Evolutionary conservation across 2,329 filamentous ascomycete genomes (phyloP).

Genomic region (Colletotrichum orbiculare): DNA sequence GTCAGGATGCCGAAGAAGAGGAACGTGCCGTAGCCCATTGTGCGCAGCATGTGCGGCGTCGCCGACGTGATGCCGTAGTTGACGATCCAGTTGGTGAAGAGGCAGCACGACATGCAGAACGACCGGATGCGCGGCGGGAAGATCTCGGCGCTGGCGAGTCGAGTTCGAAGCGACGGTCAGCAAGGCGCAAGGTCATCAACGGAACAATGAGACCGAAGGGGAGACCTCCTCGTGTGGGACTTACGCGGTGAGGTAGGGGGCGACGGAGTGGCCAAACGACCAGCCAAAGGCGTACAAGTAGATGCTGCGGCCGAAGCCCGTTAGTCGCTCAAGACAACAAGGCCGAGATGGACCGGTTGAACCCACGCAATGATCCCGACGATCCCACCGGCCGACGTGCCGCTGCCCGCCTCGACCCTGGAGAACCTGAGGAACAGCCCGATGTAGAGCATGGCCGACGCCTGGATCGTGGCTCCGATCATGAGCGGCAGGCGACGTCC

Average conservation of each 20-base stretch:
- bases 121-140: constrained; percentile 46
- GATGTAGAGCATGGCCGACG: constrained; percentile 42
- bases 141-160: constrained; percentile 40
- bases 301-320: constrained; percentile 38
- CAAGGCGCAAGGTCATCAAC: not conserved
- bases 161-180: not conserved
- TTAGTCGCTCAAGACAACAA: not conserved
- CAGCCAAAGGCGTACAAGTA: constrained; percentile 46
- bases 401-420: constrained; percentile 43
- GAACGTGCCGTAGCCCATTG: constrained; percentile 35
- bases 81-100: constrained; percentile 45
- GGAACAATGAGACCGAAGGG: fast-evolving
- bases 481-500: constrained; percentile 43
- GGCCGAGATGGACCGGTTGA: constrained; percentile 38
- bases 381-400: constrained; percentile 51
- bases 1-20: constrained; percentile 33
- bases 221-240: not conserved
- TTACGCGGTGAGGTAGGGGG: constrained; percentile 39
- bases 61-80: constrained; percentile 46
- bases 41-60: constrained; percentile 40
- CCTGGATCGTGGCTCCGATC: constrained; percentile 40
- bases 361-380: constrained; percentile 50
- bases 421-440: constrained; percentile 49
- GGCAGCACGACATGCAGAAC: constrained; percentile 40
- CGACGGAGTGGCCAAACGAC: constrained; percentile 40